Percentiles rank a stretch among this genome's conserved stretches.
phyloP scores from a whole-genome alignment of 1,139 yeast genomes.

The Sugiyamaella japonica region DNA sequence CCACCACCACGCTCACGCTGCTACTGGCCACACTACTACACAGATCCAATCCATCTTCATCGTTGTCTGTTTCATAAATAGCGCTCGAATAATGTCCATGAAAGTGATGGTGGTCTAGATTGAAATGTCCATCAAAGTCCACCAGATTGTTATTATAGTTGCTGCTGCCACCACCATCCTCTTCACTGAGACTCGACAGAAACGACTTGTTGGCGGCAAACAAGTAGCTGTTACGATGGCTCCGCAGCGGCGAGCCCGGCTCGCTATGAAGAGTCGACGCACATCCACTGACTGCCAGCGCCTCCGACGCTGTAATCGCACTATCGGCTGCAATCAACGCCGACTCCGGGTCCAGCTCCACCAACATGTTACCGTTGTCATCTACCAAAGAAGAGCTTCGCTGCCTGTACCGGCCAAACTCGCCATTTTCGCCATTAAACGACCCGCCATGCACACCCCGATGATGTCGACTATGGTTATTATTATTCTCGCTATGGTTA shows the following conservation, averaged over 20 bases:
- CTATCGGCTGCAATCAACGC: conserved; percentile 18
- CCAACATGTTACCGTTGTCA: not conserved
- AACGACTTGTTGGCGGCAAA: conserved; percentile 19
- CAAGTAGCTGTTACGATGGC: conserved; percentile 19
- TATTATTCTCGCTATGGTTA: not conserved
- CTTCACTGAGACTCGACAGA: conserved; percentile 17
- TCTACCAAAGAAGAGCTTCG: not conserved
- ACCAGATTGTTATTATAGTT: not conserved
- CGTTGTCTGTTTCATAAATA: conserved; percentile 13
- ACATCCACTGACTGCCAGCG: conserved; percentile 16
- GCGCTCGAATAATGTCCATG: not conserved
- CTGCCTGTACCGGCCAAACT: not conserved
- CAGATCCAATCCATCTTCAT: conserved; percentile 7
- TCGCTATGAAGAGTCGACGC: conserved; percentile 14
- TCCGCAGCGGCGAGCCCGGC: conserved; percentile 18
- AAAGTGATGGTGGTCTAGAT: not conserved
- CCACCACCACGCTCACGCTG: not conserved
- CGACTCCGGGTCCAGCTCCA: conserved; percentile 16
- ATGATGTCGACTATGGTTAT: not conserved
- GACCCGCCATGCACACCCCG: no score
- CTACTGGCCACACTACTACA: not conserved
- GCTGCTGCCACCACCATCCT: not conserved
- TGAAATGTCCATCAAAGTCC: conserved; percentile 1
- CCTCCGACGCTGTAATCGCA: conserved; percentile 21
- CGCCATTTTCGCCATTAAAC: conserved; percentile 1